A percentile compares a stretch with the other conserved stretches of the same genome.
phyloP scores from a whole-genome alignment of 805 yeast species.

The Tetrapisispora namnaoensis region DNA sequence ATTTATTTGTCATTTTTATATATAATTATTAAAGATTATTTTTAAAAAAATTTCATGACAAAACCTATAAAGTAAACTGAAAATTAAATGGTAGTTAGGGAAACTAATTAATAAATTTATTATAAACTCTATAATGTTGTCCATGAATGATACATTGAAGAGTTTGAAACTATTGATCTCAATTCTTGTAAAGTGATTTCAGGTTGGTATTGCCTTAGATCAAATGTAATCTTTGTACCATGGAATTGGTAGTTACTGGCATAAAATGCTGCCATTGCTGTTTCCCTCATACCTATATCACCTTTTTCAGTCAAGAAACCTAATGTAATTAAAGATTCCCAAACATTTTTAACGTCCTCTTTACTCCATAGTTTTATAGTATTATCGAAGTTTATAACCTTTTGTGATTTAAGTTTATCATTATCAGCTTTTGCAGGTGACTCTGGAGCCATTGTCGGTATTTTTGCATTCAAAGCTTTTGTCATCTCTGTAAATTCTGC shows the following conservation, averaged over 20 bases:
- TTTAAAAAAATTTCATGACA: too few relatives aligned
- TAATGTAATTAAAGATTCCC: slow-evolving; percentile 59
- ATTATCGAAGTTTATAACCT: slow-evolving; percentile 22
- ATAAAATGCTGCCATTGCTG: slow-evolving; percentile 31
- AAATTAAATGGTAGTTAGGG: too few relatives aligned
- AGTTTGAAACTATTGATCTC: slow-evolving; percentile 25
- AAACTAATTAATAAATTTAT: too few relatives aligned
- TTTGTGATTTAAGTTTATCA: background rate
- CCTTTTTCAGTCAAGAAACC: slow-evolving; percentile 44
- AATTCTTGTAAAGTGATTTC: slow-evolving; percentile 46
- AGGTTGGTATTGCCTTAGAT: slow-evolving; percentile 40
- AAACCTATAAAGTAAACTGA: too few relatives aligned
- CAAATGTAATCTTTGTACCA: slow-evolving; percentile 29
- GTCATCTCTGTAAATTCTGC: slow-evolving; percentile 62
- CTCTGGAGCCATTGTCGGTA: slow-evolving; percentile 27
- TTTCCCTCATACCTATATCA: slow-evolving; percentile 35
- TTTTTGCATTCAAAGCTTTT: slow-evolving; percentile 33
- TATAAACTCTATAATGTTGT: slow-evolving; percentile 20
- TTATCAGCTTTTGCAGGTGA: slow-evolving; percentile 25
- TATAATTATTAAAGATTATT: too few relatives aligned
- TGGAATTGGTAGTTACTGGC: slow-evolving; percentile 34
- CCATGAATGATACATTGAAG: slow-evolving; percentile 26
- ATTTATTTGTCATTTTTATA: too few relatives aligned
- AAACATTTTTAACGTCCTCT: slow-evolving; percentile 51
- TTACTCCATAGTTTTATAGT: slow-evolving; percentile 49